Percentiles rank a stretch among this genome's conserved stretches.
Evolutionary conservation across 306 rosid species (phyloP).

Genomic region (Crataegus laevigata): DNA sequence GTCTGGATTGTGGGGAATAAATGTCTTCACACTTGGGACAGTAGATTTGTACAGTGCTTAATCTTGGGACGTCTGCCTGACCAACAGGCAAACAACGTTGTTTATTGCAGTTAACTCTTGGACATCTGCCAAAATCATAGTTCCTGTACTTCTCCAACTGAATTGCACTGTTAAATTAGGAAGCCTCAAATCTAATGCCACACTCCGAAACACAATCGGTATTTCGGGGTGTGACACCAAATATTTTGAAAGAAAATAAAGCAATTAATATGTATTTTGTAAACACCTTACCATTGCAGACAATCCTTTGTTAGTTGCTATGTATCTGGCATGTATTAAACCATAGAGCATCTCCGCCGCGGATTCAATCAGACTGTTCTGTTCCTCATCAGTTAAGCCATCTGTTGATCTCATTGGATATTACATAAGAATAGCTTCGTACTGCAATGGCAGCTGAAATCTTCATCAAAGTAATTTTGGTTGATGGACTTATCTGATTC

Average conservation of each 20-base stretch:
- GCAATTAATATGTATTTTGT: not conserved
- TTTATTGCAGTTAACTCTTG: slow-evolving; percentile 65
- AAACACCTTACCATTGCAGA: slow-evolving; percentile 47
- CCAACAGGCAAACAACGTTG: slow-evolving; percentile 79
- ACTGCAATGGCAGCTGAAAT: not conserved
- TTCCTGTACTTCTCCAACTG: slow-evolving; percentile 70
- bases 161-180: not conserved
- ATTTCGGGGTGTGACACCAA: not conserved
- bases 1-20: slow-evolving; percentile 63
- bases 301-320: slow-evolving; percentile 61
- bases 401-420: slow-evolving; percentile 11
- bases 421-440: not conserved
- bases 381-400: slow-evolving; percentile 61
- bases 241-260: not conserved
- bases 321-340: slow-evolving; percentile 62
- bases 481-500: not conserved
- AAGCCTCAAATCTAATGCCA: not conserved
- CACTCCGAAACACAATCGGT: not conserved
- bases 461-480: not conserved
- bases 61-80: slow-evolving; percentile 58
- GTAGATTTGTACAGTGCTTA: slow-evolving; percentile 66
- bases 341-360: slow-evolving; percentile 80
- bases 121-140: slow-evolving; percentile 72
- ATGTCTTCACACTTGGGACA: slow-evolving; percentile 75
- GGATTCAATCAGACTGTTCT: slow-evolving; percentile 57